These are phyloP conservation scores for Pseudozyma hubeiensis DNA, from an alignment of 1,284 basidiomycete genomes.

Conservation along the genomic window DNA sequence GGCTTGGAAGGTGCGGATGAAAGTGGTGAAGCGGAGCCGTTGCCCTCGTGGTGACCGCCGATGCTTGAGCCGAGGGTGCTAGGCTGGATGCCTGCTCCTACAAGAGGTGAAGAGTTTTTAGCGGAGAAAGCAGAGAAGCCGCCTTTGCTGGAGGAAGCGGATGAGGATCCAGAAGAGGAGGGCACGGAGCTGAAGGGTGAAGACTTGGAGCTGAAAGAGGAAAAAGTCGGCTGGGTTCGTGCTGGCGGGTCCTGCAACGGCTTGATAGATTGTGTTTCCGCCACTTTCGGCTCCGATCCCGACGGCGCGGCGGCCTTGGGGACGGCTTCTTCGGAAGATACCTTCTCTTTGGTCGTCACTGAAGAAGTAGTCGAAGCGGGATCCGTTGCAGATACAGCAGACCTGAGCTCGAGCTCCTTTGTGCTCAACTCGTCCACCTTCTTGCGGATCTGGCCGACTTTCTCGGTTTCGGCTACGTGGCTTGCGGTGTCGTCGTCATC, in stretches of 20 bases:
- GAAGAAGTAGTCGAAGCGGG: neutral
- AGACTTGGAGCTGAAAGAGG: slow-evolving; percentile 53
- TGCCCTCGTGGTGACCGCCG: slow-evolving; percentile 31
- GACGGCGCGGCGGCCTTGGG: neutral
- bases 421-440: slow-evolving; percentile 58
- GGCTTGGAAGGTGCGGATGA: slow-evolving; percentile 18
- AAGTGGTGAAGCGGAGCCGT: slow-evolving; percentile 21
- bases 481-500: slow-evolving; percentile 13
- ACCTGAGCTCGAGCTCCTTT: slow-evolving; percentile 32
- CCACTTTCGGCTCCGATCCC: neutral
- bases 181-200: slow-evolving; percentile 49
- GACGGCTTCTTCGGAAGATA: neutral
- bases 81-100: slow-evolving; percentile 34
- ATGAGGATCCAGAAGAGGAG: slow-evolving; percentile 41
- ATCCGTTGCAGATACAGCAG: slow-evolving; percentile 1
- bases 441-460: slow-evolving; percentile 60
- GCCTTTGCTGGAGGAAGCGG: slow-evolving; percentile 10
- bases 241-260: slow-evolving; percentile 21
- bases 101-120: slow-evolving; percentile 24
- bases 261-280: slow-evolving; percentile 8
- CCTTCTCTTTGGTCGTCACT: neutral
- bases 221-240: slow-evolving; percentile 50
- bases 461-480: slow-evolving; percentile 43
- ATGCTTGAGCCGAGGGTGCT: slow-evolving; percentile 48
- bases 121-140: slow-evolving; percentile 32